Evolutionary conservation across 805 yeast genomes (phyloP).

Genomic region (Schwanniomyces pseudopolymorphus): DNA sequence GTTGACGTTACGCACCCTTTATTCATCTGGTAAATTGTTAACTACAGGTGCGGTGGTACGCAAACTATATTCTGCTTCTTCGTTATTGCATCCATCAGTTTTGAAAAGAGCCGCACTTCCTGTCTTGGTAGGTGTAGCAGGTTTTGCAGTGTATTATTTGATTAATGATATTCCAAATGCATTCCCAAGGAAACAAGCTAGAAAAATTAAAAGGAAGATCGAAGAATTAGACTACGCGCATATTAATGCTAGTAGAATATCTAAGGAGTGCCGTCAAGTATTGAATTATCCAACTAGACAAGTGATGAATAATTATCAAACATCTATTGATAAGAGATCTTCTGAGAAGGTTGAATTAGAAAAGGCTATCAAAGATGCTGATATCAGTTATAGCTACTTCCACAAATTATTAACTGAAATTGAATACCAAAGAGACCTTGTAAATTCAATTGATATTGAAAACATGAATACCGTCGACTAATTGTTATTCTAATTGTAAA

Average conservation of each 20-base stretch:
- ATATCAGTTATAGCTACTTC: conserved; percentile 56
- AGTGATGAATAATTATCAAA: conserved; percentile 68
- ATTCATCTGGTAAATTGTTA: conserved; percentile 38
- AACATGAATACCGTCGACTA: conserved; percentile 40
- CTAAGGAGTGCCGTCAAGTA: conserved; percentile 81
- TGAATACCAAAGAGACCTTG: conserved; percentile 38
- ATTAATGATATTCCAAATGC: conserved; percentile 86
- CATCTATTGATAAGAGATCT: conserved; percentile 59
- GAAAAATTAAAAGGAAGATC: conserved; percentile 64
- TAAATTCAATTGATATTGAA: conserved; percentile 46
- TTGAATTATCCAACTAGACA: conserved; percentile 80
- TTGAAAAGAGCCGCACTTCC: conserved; percentile 56
- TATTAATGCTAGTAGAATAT: conserved; percentile 70
- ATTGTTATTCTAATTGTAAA: conserved; percentile 1
- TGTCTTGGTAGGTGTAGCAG: conserved; percentile 46
- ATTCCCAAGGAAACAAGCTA: conserved; percentile 77
- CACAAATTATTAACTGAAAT: conserved; percentile 46
- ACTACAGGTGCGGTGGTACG: conserved; percentile 43
- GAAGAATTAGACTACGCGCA: conserved; percentile 74
- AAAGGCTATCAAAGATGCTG: conserved; percentile 53
- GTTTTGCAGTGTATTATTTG: conserved; percentile 59
- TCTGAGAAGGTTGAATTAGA: conserved; percentile 57
- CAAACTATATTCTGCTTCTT: conserved; percentile 34
- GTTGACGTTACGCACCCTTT: conserved; percentile 40
- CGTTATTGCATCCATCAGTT: conserved; percentile 35